Base-by-base conservation (phyloP, 2,329 filamentous ascomycete genomes). In the Penicillium verrucosum region DNA sequence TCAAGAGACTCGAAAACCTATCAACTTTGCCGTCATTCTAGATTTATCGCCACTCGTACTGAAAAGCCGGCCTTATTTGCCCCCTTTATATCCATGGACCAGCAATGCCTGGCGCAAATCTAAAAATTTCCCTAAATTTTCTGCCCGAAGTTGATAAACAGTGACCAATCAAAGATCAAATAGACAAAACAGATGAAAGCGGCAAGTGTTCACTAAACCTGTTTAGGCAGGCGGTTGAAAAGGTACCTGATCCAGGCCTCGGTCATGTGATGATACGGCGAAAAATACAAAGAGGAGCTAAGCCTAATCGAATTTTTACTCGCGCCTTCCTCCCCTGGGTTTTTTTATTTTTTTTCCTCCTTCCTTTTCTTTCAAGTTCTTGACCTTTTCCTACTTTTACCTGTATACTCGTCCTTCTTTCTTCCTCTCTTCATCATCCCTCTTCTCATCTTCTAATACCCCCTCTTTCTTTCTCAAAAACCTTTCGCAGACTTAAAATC, bases 401-500 rank as follows among this genome's bases (percentile, higher is more conserved):
- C 60, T 62, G 16, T 40, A 16, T 29, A 38, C 55, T 61, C 55
- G 32, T 60, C 53, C 54, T 56, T 51, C 38, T 50, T 30, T 46
- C 54, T 34, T 46, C 21, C 29, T 52, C 30, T 32, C 30, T 32
- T 32, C 30, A 32, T 63, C 45, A 23, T 18, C 21, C 23, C 53
- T 42, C 41, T 36, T 49, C 27, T 48, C 38, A 36, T 30, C 25
- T 54, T 48, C 36, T 36, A 54, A 54, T 57, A 59, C 38, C 29
- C 10, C 2, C 11, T 7, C 29, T 37, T 4, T 23, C 16, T 27
- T 5, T n/a, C 11, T 8, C 8, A 4, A 63, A 61, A 64, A 32
- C 34, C 32, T 34, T 23, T 51, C 38, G 41, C 59, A 60, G 59
- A 68, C 56, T 54, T 61, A 18, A 71, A 82, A 83, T 70, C 73